Evolutionary conservation across 78 protist genomes (phyloP), one percentile per base, ranked within the genome.

Genomic region (Emiliania huxleyi): DNA sequence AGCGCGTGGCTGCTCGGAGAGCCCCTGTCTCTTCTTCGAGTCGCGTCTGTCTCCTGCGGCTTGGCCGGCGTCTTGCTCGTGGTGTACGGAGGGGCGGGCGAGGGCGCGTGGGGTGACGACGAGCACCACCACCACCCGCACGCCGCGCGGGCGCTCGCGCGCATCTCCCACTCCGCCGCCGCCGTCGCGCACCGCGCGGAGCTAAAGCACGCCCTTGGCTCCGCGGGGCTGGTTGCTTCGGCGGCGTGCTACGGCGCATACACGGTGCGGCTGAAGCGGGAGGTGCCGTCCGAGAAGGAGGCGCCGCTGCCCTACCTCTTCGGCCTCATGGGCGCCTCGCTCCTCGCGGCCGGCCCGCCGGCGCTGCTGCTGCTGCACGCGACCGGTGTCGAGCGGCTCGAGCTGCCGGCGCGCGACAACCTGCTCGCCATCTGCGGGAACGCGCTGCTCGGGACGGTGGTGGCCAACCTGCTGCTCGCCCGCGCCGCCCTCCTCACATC

Each of bases 391-490:
- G 91, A 89, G 91, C 37, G 2, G 21, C 43, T 89, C 77, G 6
- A 0, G 25, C 18, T 2, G 40, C 49, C 45, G 46, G 0, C 48
- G 37, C 48, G 21, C 0, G 19, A 35, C 18, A 22, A 3, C 37
- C 11, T 56, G 52, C 23, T 1, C 26, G 43, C 55, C 35, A 1
- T 49, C 79, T 0, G 0, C 52, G n/a, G 42, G 38, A 89, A 89
- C 19, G 95, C 94, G 37, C 44, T 94, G 25, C 0, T 95, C 35
- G 95, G 94, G 22, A 95, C 96, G 19, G 96, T 95, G 38, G 45
- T 93, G 21, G 79, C 94, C 45, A 97, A 97, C 43, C 69, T 77
- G 38, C 77, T 96, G 15, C 96, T 97, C 97, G 46, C 96, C 38
- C 69, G 21, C 1, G 49, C 95, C 18, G 91, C 95, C 19, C 29